Evolutionary conservation across 2,329 filamentous ascomycete species (phyloP).

Genomic region (Scedosporium aurantiacum): DNA sequence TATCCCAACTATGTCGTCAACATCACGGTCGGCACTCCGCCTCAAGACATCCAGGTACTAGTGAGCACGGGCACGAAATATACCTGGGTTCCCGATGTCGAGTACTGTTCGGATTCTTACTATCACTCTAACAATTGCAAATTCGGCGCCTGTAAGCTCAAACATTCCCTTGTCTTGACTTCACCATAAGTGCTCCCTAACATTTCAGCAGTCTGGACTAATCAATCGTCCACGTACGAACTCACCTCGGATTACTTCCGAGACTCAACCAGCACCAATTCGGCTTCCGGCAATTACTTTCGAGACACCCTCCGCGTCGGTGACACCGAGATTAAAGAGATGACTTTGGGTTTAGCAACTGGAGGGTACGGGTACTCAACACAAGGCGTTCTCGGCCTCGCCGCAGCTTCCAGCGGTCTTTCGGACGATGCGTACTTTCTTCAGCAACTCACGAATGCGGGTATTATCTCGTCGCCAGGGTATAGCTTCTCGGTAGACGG

Average conservation of each 20-base stretch:
- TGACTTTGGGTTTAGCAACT: conserved; percentile 69
- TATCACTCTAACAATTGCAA: not conserved
- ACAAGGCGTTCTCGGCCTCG: conserved; percentile 80
- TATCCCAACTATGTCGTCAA: conserved; percentile 45
- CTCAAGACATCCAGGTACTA: conserved; percentile 45
- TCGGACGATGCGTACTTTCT: conserved; percentile 55
- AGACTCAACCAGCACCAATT: conserved; percentile 58
- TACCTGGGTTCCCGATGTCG: conserved; percentile 45
- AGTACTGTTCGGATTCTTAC: conserved; percentile 22
- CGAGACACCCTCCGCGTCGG: conserved; percentile 59
- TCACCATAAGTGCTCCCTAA: too few relatives aligned
- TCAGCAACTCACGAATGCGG: conserved; percentile 47
- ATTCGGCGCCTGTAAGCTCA: not conserved
- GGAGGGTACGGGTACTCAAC: conserved; percentile 38
- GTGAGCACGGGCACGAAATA: conserved; percentile 60
- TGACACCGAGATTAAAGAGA: conserved; percentile 34
- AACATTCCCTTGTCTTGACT: conserved; percentile 3
- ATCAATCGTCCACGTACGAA: conserved; percentile 63
- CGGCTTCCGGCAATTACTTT: conserved; percentile 64
- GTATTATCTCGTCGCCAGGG: conserved; percentile 53
- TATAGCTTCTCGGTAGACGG: conserved; percentile 74
- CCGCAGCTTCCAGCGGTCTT: conserved; percentile 39
- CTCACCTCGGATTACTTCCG: conserved; percentile 70
- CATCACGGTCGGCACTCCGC: conserved; percentile 49
- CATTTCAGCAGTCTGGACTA: conserved; percentile 38